Conservation (phyloP, 2,329 filamentous ascomycete species). For the Microascus cirrosus region DNA sequence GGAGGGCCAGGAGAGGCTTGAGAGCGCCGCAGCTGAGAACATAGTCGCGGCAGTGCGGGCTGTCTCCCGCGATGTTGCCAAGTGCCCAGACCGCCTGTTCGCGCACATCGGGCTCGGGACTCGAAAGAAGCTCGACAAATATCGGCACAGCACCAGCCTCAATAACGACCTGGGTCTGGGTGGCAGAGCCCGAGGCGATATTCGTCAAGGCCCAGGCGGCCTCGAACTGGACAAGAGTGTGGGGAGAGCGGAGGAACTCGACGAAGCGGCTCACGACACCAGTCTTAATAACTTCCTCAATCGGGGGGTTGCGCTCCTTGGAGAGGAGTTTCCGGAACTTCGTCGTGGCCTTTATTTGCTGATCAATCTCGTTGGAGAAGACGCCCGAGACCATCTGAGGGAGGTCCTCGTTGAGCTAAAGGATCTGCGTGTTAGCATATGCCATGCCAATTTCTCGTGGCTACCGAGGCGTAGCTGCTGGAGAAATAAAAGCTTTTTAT, state of each 20-base stretch:
- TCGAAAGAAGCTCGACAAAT: constrained; percentile 90
- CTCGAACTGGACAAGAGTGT: constrained; percentile 97
- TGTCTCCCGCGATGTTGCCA: constrained; percentile 97
- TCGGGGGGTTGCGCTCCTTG: constrained; percentile 97
- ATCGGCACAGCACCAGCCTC: constrained; percentile 97
- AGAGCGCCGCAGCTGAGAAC: constrained; percentile 86
- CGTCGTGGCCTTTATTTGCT: constrained; percentile 93
- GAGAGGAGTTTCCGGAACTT: constrained; percentile 97
- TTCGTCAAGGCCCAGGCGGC: constrained; percentile 98
- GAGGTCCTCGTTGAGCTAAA: constrained; percentile 92
- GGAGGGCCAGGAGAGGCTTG: constrained; percentile 75
- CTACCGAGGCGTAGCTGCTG: background rate
- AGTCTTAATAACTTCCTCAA: constrained; percentile 98
- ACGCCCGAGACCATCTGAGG: constrained; percentile 97
- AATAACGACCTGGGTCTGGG: constrained; percentile 97
- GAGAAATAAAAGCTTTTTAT: background rate
- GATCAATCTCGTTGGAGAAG: constrained; percentile 97
- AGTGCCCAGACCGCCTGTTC: constrained; percentile 98
- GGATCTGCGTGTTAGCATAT: constrained; percentile 1
- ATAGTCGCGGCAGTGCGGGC: constrained; percentile 93
- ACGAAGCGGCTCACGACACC: constrained; percentile 96
- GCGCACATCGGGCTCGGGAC: constrained; percentile 92
- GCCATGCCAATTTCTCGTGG: background rate
- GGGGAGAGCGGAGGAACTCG: constrained; percentile 93
- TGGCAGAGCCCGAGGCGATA: constrained; percentile 93